A percentile compares a stretch with the other conserved stretches of the same genome.
These are phyloP conservation scores for Melanogaster broomeanus DNA, from an alignment of 768 basidiomycete species.

Conservation along the genomic window DNA sequence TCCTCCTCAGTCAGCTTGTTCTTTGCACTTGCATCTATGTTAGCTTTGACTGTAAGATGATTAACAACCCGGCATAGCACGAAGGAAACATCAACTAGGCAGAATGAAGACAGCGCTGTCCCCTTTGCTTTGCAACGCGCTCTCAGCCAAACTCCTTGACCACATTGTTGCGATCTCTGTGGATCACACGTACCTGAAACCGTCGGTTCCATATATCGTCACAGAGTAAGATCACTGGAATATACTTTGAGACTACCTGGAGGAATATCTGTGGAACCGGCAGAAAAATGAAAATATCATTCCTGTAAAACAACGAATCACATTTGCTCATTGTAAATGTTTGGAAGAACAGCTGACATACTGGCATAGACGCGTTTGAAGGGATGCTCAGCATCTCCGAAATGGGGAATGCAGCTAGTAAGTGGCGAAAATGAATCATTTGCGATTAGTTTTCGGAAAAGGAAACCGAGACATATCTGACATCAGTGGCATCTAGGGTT, in stretches of 20 bases:
- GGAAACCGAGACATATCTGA: no score
- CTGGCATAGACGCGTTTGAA: no score
- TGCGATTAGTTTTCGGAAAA: no score
- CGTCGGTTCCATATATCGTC: constrained; percentile 27
- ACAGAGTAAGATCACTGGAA: constrained; percentile 38
- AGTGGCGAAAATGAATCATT: no score
- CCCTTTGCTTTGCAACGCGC: constrained; percentile 3
- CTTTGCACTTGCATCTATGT: constrained; percentile 27
- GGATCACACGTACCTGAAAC: not conserved
- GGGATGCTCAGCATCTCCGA: no score
- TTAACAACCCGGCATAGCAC: not conserved
- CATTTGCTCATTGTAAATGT: not conserved
- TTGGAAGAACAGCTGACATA: not conserved
- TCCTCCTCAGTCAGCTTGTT: constrained; percentile 20
- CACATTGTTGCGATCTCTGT: not conserved
- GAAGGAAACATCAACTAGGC: constrained; percentile 33
- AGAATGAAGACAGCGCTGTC: constrained; percentile 26
- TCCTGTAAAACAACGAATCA: not conserved
- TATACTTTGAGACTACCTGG: constrained; percentile 30
- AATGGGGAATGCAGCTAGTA: no score
- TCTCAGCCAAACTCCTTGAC: constrained; percentile 10
- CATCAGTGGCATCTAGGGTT: no score
- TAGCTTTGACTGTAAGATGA: constrained; percentile 22
- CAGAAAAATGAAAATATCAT: constrained; percentile 7
- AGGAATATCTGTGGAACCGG: constrained; percentile 24